These are phyloP conservation scores for Tetrahymena elliotti DNA, from an alignment of 73 alveolate genomes.

Conservation along the genomic window DNA sequence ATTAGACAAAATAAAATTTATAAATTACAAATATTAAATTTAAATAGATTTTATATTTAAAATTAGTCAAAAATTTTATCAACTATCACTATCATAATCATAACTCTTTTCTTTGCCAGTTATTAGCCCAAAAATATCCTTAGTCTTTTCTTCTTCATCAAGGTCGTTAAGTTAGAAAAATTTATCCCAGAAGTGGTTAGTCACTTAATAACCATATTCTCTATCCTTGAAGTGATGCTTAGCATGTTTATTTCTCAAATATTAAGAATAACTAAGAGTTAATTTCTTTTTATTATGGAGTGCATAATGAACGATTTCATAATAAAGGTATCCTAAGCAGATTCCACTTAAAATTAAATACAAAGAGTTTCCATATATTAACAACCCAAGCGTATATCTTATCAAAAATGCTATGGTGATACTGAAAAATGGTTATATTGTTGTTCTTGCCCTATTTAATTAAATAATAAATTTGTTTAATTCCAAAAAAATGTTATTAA, in stretches of 20 bases:
- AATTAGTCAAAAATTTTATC: neutral
- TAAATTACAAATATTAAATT: neutral
- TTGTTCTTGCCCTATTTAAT: neutral
- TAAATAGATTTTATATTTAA: neutral
- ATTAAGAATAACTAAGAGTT: neutral
- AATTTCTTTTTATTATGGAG: neutral
- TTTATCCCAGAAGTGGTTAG: neutral
- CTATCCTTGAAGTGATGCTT: neutral
- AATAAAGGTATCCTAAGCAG: neutral
- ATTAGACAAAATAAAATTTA: neutral
- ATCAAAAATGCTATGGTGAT: neutral
- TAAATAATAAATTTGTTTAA: too few relatives aligned
- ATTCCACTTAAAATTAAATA: neutral
- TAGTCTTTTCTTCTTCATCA: neutral
- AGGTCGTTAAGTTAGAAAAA: neutral
- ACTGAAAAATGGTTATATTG: neutral
- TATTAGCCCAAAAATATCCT: neutral
- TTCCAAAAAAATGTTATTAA: too few relatives aligned
- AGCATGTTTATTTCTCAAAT: neutral
- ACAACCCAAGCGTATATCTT: neutral
- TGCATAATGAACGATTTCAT: neutral
- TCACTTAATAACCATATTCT: neutral
- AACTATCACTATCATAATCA: neutral
- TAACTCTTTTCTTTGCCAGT: neutral
- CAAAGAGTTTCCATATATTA: neutral